These are phyloP conservation scores for Pythium folliculosum DNA, from an alignment of 352 stramenopile species.

Conservation along the genomic window DNA sequence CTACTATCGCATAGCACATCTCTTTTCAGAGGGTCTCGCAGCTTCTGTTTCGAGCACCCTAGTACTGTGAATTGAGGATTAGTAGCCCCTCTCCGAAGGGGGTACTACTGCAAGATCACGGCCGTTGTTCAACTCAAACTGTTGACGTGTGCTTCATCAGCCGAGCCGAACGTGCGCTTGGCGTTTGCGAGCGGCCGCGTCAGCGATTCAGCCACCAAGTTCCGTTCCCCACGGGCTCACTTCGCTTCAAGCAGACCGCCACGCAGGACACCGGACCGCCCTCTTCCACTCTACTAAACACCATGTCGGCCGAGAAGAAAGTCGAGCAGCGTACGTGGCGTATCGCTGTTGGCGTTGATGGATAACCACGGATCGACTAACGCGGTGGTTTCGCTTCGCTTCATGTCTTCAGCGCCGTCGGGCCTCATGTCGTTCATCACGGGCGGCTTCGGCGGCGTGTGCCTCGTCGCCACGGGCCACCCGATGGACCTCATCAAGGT, in stretches of 20 bases:
- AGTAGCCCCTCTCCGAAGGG: slow-evolving; percentile 4
- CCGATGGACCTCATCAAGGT: slow-evolving; percentile 97
- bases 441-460: slow-evolving; percentile 92
- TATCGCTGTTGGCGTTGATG: too few species aligned
- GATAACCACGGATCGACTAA: not conserved
- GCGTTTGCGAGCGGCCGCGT: slow-evolving; percentile 13
- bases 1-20: not conserved
- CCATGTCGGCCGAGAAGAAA: slow-evolving; percentile 25
- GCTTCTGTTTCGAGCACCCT: not conserved
- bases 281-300: not conserved
- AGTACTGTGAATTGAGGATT: slow-evolving; percentile 6
- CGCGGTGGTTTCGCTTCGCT: slow-evolving; percentile 5
- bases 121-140: slow-evolving; percentile 25
- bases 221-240: slow-evolving; percentile 6
- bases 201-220: slow-evolving; percentile 23
- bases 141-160: slow-evolving; percentile 29
- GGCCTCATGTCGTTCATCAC: slow-evolving; percentile 94
- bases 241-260: slow-evolving; percentile 28
- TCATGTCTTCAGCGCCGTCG: slow-evolving; percentile 55
- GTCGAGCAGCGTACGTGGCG: slow-evolving; percentile 26
- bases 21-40: not conserved
- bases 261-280: not conserved
- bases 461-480: slow-evolving; percentile 92
- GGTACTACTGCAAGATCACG: slow-evolving; percentile 11
- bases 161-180: slow-evolving; percentile 25